Conservation (phyloP, 2,329 filamentous ascomycete genomes). For the Aspergillus arachidicola region DNA sequence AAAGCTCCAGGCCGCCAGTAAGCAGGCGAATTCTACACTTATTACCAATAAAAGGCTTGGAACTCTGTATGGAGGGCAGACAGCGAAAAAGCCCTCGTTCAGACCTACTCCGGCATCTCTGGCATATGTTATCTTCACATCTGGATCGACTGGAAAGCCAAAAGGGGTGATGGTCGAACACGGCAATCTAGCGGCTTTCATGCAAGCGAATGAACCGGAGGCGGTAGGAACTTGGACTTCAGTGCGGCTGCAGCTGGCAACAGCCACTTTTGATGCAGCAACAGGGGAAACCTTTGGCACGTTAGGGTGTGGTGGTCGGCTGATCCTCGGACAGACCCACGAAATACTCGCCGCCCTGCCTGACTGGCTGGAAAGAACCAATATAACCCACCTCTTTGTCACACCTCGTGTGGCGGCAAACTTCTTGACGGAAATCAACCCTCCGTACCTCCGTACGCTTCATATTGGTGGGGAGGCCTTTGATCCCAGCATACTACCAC, state of each 20-base stretch:
- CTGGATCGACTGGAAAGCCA: background rate
- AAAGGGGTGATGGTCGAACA: background rate
- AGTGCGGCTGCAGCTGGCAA: background rate
- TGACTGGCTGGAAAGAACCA: background rate
- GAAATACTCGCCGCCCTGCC: background rate
- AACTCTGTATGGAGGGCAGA: background rate
- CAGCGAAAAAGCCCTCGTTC: background rate
- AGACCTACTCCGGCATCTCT: background rate
- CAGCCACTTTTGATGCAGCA: background rate
- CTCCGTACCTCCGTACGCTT: background rate
- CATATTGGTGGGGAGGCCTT: background rate
- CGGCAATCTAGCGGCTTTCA: background rate
- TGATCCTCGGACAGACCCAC: background rate
- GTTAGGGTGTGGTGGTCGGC: background rate
- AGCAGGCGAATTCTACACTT: background rate
- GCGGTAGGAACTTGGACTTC: background rate
- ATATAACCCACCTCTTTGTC: background rate
- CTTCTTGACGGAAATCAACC: background rate
- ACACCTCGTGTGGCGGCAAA: background rate
- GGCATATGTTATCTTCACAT: background rate
- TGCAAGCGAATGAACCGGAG: background rate
- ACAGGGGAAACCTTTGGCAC: background rate
- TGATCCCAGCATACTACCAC: background rate
- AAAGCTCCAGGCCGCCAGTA: background rate
- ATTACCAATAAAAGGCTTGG: background rate